Conservation (phyloP, 202 grass and related monocot genomes). For the Setaria viridis region DNA sequence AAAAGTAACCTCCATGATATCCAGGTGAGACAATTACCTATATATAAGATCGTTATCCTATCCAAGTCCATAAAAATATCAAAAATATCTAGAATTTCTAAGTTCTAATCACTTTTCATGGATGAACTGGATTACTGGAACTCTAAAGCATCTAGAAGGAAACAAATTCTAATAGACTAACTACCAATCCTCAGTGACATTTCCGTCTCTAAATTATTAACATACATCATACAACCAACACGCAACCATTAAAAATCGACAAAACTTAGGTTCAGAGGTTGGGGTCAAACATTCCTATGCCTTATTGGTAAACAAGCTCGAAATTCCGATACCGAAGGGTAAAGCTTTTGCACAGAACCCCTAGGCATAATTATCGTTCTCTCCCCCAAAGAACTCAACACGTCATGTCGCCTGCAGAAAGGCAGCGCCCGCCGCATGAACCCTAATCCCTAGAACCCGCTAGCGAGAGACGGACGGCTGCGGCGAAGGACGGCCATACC, state of each 20-base stretch:
- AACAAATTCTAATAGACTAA: background rate
- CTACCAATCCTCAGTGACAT: background rate
- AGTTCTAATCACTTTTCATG: background rate
- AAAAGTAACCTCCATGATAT: background rate
- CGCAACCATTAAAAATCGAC: background rate
- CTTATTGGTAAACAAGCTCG: background rate
- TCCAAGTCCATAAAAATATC: background rate
- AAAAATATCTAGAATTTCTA: background rate
- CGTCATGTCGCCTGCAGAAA: background rate
- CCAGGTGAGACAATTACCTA: background rate
- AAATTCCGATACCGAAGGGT: background rate
- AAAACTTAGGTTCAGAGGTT: background rate
- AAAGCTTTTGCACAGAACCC: background rate
- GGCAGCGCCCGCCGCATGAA: background rate
- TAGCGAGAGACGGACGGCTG: background rate
- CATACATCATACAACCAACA: background rate
- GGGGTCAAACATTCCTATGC: background rate
- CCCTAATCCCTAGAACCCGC: constrained; percentile 22
- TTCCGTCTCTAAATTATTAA: background rate
- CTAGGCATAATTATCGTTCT: background rate
- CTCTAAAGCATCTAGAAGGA: background rate
- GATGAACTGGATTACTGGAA: background rate
- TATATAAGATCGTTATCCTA: background rate
- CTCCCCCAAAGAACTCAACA: background rate
- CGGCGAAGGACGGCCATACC: constrained; percentile 35